A percentile compares a stretch with the other conserved stretches of the same genome.
Evolutionary conservation across 257 asterid species (phyloP).

Genomic region (Anisodus tanguticus): DNA sequence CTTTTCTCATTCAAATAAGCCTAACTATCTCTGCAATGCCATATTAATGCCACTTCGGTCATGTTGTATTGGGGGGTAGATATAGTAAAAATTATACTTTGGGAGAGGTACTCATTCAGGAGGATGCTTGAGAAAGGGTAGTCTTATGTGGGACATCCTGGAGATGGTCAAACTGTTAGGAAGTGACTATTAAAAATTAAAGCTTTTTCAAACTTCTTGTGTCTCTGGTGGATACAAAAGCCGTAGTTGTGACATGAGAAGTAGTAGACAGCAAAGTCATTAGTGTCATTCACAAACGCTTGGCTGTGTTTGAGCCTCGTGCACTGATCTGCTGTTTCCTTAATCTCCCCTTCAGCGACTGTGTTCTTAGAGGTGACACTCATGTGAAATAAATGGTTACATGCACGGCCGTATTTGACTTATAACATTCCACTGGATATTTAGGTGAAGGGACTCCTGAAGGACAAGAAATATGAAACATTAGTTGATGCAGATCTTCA

Average conservation of each 20-base stretch:
- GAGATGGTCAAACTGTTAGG: constrained; percentile 6
- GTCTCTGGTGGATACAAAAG: neutral
- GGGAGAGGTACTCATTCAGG: neutral
- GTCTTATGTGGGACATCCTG: neutral
- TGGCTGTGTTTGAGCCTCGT: constrained; percentile 8
- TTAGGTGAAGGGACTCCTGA: constrained; percentile 53
- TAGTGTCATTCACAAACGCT: neutral
- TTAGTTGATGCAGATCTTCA: constrained; percentile 52
- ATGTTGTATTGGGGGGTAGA: neutral
- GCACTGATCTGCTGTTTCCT: neutral
- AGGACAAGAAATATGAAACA: constrained; percentile 48
- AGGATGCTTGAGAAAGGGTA: constrained; percentile 8
- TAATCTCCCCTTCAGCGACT: neutral
- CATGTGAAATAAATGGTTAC: constrained; percentile 6
- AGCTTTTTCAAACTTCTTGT: neutral
- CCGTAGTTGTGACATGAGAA: neutral
- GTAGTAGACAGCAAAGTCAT: neutral
- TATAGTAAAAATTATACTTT: neutral
- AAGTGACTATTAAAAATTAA: neutral
- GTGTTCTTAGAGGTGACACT: neutral
- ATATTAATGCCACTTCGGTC: neutral
- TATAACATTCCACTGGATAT: constrained; percentile 4
- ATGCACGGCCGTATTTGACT: neutral
- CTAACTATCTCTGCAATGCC: neutral
- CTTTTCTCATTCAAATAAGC: neutral